Evolutionary conservation across 169 alveolate species (phyloP).

Genomic region (Blepharisma undulans): DNA sequence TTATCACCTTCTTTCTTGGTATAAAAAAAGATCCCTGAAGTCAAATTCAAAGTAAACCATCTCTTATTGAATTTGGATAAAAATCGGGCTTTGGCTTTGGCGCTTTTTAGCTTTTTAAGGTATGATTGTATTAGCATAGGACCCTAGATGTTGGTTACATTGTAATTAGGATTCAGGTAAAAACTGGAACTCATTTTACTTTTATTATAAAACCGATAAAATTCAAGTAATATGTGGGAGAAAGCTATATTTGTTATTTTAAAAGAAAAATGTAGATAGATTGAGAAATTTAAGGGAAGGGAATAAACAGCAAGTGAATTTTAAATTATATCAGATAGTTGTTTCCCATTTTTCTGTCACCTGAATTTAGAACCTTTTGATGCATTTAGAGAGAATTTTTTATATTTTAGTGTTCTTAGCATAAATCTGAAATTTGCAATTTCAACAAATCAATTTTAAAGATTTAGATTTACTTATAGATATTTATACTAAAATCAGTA

Average conservation of each 20-base stretch:
- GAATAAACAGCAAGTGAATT: not conserved
- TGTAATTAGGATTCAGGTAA: not conserved
- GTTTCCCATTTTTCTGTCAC: not conserved
- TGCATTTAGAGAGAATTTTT: not conserved
- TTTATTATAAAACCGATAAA: not conserved
- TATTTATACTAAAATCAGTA: too few species aligned
- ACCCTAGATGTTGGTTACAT: not conserved
- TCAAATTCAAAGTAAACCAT: constrained; percentile 9
- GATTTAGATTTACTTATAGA: too few species aligned
- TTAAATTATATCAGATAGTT: not conserved
- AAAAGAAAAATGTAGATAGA: not conserved
- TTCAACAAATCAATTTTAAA: too few species aligned
- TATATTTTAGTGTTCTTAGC: too few species aligned
- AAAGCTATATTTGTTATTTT: not conserved
- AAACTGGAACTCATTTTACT: not conserved
- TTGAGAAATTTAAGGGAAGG: not conserved
- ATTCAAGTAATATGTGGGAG: not conserved
- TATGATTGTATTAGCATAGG: not conserved
- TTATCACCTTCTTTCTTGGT: not conserved
- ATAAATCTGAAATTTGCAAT: too few species aligned
- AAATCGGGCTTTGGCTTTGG: not conserved
- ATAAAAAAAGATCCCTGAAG: not conserved
- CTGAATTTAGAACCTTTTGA: not conserved
- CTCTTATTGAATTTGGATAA: constrained; percentile 16
- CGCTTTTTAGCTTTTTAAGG: constrained; percentile 35